Base-by-base conservation (phyloP, 495 filamentous ascomycete species). In the Xylaria sp. region DNA sequence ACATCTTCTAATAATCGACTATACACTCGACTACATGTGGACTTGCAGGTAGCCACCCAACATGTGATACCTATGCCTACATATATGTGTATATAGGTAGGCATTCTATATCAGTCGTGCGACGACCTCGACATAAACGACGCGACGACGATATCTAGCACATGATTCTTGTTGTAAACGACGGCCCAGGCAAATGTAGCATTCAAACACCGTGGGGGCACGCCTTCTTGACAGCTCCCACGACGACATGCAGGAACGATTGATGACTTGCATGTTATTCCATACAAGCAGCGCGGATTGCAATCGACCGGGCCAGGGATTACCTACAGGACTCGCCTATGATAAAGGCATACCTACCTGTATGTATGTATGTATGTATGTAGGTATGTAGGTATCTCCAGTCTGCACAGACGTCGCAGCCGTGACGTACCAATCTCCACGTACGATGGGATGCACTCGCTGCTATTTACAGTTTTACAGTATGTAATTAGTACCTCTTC, bases 241-340 rank as follows among this genome's bases (percentile, higher is more conserved):
- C 40, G 52, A 68, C 35, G 2, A 29, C 58, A 70, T 70, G 68
- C 68, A 70, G 68, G 68, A 69, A 70, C 68, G 41, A 26, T 24
- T 19, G 46, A 70, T 70, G 68, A 70, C 68, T 26, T 70, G 68
- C 68, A 70, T 62, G 24, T 3, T 26, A 21, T 17, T 31, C 33
- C 33, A 64, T 64, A 35, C 61, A 64, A 31, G 41, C 61, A 44
- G 26, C 61, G 26, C 61, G 40, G 61, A 64, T 48, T 61, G 37
- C 37, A 41, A n/a, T 59, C 31, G 57, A 33, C 33, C 11, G 5
- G 59, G 37, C 21, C 19, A 61, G 59, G 59, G 37, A 29, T 64
- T 40, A 11, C 61, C 48, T 40, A 11, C 61, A 64, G 26, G 14
- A 33, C 17, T 29, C 59, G 12, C 21, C 19, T 37, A 35, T 2